Evolutionary conservation across 441 rosid species (phyloP), one percentile per base, ranked within the genome.

Genomic region (Corymbia citriodora): DNA sequence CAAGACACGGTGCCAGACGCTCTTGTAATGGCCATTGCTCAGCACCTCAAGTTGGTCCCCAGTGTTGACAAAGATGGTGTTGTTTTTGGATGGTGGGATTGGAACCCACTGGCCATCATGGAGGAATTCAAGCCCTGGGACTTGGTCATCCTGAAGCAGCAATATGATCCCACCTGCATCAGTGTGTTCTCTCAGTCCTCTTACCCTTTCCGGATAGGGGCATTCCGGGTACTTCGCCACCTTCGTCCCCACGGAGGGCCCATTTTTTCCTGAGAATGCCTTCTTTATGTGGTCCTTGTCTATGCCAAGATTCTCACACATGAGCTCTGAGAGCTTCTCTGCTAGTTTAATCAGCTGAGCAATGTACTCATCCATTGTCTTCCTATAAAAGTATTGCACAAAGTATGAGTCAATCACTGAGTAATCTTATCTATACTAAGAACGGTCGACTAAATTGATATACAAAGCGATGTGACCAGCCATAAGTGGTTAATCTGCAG

Each of bases 1-100:
- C 96, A 98, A 92, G 90, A 97, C 99, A 61, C 97, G 97, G 91
- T 97, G 99, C 89, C 94, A 81, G 86, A 90, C 91, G 91, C 99
- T 97, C 87, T 92, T 96, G 85, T 97, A 98, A 95, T 90, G 94
- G 17, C 98, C 99, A 74, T 98, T 97, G 92, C 97, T 98, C 88
- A 97, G 12, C 55, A 98, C 96, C 92, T 97, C 99, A 87, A 96
- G 45, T 90, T 96, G 99, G 91, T 97, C 99, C 33, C 98, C 99
- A 0, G 94, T 96, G 93, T 97, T 96, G 29, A 98, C 91, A 87
- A 96, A 96, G 63, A 98, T 95, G 89, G 94, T 94, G 90, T 96
- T 96, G 96, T 96, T 97, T 93, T 87, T 96, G 8, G 99, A 97
- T 31, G 99, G 99, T 1, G 98, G 97, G 53, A 96, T 93, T 88